phyloP scores from a whole-genome alignment of 306 rosid genomes.

The Trifolium pratense region DNA sequence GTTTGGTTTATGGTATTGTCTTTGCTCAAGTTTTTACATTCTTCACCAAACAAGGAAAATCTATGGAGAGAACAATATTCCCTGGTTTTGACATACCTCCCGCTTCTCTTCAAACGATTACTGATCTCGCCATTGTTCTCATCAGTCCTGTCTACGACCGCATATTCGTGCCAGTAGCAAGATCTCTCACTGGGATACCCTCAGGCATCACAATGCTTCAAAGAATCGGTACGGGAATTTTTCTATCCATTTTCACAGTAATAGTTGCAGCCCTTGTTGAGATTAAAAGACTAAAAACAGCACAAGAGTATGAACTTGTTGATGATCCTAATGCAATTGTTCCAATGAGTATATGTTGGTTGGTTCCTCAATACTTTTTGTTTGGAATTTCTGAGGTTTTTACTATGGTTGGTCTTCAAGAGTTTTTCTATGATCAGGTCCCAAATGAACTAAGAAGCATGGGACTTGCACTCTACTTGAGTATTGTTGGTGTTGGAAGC shows the following conservation, averaged over 20 bases:
- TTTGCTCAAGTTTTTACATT: slow-evolving; percentile 48
- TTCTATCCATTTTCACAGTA: slow-evolving; percentile 22
- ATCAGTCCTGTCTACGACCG: slow-evolving; percentile 62
- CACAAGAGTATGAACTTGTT: slow-evolving; percentile 56
- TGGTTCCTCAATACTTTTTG: slow-evolving; percentile 65
- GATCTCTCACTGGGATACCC: slow-evolving; percentile 52
- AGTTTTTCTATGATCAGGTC: not conserved
- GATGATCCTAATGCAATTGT: slow-evolving; percentile 58
- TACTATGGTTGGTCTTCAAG: not conserved
- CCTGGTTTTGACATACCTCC: slow-evolving; percentile 57
- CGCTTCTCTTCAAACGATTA: slow-evolving; percentile 62
- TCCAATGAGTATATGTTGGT: slow-evolving; percentile 82
- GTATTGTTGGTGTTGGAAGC: slow-evolving; percentile 6
- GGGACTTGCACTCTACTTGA: not conserved
- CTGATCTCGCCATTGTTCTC: slow-evolving; percentile 32
- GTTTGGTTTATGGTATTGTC: slow-evolving; percentile 44
- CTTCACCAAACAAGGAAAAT: slow-evolving; percentile 54
- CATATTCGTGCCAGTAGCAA: slow-evolving; percentile 56
- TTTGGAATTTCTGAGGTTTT: not conserved
- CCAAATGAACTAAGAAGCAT: slow-evolving; percentile 5
- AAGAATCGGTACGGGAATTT: not conserved
- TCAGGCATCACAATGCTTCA: not conserved
- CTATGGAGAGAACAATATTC: slow-evolving; percentile 56
- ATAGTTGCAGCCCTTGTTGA: slow-evolving; percentile 66
- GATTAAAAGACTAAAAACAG: slow-evolving; percentile 62